Conservation (phyloP, 2,329 filamentous ascomycete species). For the Cadophora malorum region DNA sequence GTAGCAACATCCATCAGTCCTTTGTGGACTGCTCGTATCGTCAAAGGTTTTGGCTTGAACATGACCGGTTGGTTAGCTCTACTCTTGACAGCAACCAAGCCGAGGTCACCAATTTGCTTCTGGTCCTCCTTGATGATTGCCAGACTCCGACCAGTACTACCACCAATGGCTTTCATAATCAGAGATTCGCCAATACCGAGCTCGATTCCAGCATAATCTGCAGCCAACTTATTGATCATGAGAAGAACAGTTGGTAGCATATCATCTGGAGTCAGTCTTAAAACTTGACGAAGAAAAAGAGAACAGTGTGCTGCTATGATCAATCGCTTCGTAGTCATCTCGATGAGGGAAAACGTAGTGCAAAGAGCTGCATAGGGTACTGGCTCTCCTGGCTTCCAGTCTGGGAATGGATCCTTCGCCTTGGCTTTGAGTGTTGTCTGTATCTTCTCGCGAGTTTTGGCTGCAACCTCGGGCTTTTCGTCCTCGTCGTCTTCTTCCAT, state of each 20-base stretch:
- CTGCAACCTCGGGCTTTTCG: conserved; percentile 73
- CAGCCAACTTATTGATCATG: conserved; percentile 98
- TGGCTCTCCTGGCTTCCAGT: conserved; percentile 88
- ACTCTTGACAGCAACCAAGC: conserved; percentile 93
- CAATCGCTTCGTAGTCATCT: conserved; percentile 91
- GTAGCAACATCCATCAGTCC: conserved; percentile 89
- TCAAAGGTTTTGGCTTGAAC: conserved; percentile 95
- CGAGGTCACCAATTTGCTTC: conserved; percentile 94
- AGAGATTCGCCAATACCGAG: conserved; percentile 97
- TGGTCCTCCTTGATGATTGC: conserved; percentile 94
- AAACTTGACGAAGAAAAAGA: conserved; percentile 90
- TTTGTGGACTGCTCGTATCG: conserved; percentile 84
- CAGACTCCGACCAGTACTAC: conserved; percentile 87
- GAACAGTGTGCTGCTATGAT: conserved; percentile 90
- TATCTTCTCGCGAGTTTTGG: conserved; percentile 80
- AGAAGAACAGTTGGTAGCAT: conserved; percentile 87
- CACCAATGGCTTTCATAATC: conserved; percentile 98
- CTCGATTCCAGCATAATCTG: conserved; percentile 95
- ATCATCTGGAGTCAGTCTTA: conserved; percentile 87
- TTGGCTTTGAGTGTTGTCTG: conserved; percentile 75
- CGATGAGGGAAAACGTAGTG: conserved; percentile 91
- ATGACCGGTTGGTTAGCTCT: conserved; percentile 95
- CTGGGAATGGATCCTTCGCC: conserved; percentile 84
- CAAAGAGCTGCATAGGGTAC: conserved; percentile 96
- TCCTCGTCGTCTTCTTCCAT: conserved; percentile 56